Evolutionary conservation across 805 yeast species (phyloP).

Genomic region (Lachancea mirantina): DNA sequence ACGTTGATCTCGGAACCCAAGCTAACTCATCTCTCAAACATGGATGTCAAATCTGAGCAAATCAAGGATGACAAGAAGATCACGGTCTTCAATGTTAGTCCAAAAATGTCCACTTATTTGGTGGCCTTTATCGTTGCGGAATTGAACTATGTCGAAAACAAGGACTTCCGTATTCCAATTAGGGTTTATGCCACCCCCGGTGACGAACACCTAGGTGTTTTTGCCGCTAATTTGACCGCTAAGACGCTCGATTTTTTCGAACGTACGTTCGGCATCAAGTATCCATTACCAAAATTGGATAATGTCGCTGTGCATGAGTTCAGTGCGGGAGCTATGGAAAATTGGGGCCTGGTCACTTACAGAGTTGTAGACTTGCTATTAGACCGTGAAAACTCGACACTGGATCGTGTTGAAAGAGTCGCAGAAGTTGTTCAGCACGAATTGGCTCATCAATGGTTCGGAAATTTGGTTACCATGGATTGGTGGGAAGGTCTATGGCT

Average conservation of each 20-base stretch:
- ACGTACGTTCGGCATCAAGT: conserved; percentile 62
- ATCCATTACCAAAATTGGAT: conserved; percentile 75
- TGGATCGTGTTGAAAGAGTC: conserved; percentile 61
- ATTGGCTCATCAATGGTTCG: conserved; percentile 90
- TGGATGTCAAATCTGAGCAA: conserved; percentile 52
- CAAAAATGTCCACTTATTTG: conserved; percentile 77
- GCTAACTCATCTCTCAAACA: conserved; percentile 59
- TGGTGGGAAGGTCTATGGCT: conserved; percentile 91
- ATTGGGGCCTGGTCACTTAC: conserved; percentile 74
- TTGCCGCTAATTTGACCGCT: conserved; percentile 68
- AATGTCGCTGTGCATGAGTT: conserved; percentile 79
- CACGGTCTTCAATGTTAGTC: conserved; percentile 65
- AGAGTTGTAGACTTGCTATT: conserved; percentile 68
- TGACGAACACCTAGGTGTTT: conserved; percentile 59
- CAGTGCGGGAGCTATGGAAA: conserved; percentile 87
- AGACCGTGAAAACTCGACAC: conserved; percentile 63
- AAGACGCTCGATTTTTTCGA: conserved; percentile 70
- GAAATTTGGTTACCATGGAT: conserved; percentile 84
- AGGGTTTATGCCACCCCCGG: conserved; percentile 80
- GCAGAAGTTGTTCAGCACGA: conserved; percentile 86
- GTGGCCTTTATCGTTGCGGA: conserved; percentile 82
- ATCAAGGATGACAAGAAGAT: conserved; percentile 42
- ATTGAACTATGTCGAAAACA: conserved; percentile 62
- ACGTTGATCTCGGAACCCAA: conserved; percentile 49
- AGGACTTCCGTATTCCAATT: conserved; percentile 63